A percentile compares a stretch with the other conserved stretches of the same genome.
phyloP scores from a whole-genome alignment of 1,284 basidiomycete genomes.

The Cerioporus squamosus region DNA sequence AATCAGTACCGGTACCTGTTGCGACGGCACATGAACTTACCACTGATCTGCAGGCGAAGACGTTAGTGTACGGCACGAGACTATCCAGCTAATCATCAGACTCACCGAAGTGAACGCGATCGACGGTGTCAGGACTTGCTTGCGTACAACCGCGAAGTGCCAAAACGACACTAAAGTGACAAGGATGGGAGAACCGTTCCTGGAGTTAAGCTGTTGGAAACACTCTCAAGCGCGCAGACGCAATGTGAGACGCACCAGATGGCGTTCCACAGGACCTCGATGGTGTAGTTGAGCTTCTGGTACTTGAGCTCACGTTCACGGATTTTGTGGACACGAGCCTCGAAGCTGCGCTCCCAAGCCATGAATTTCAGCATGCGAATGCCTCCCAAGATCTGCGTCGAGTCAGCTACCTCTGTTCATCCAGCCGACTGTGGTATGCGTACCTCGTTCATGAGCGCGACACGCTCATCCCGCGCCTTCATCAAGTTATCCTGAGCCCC shows the following conservation, averaged over 20 bases:
- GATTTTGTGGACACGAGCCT: slow-evolving; percentile 74
- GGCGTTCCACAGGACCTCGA: slow-evolving; percentile 81
- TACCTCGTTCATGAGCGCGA: slow-evolving; percentile 91
- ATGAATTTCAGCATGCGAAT: slow-evolving; percentile 98
- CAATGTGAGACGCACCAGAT: slow-evolving; percentile 59
- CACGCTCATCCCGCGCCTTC: slow-evolving; percentile 91
- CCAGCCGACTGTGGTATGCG: neutral
- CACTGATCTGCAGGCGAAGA: slow-evolving; percentile 39
- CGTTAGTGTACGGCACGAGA: too few relatives aligned
- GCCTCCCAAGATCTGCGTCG: slow-evolving; percentile 73
- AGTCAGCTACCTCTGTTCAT: neutral
- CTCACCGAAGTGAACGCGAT: slow-evolving; percentile 78
- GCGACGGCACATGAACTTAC: slow-evolving; percentile 32
- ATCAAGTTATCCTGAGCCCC: slow-evolving; percentile 87
- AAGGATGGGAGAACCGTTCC: slow-evolving; percentile 76
- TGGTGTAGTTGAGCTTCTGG: slow-evolving; percentile 84
- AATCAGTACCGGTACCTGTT: neutral
- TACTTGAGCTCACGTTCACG: slow-evolving; percentile 82
- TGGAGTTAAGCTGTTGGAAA: slow-evolving; percentile 26
- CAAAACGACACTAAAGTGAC: slow-evolving; percentile 82
- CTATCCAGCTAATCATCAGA: too few relatives aligned
- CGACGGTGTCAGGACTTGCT: slow-evolving; percentile 77
- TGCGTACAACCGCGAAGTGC: slow-evolving; percentile 79
- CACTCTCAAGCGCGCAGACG: neutral
- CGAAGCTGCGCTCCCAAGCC: slow-evolving; percentile 94